Percentiles rank a stretch among this genome's conserved stretches.
Evolutionary conservation across 176 grass and related monocot species (phyloP).

Genomic region (Dendrocalamus sinicus): DNA sequence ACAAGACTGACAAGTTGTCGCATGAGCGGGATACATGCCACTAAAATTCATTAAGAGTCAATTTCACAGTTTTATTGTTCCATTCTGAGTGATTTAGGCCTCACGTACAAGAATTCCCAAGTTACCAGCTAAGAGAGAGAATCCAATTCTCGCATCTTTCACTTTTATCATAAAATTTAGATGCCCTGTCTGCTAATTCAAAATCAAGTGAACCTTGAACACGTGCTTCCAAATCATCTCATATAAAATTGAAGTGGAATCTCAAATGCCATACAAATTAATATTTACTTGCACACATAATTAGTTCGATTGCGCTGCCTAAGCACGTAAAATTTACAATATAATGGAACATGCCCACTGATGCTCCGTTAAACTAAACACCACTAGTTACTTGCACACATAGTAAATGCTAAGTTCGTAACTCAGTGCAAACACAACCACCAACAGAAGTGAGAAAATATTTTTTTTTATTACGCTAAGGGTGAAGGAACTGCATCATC

Average conservation of each 20-base stretch:
- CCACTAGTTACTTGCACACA: neutral
- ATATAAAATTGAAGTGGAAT: neutral
- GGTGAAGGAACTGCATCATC: neutral
- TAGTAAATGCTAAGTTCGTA: neutral
- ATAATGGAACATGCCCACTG: neutral
- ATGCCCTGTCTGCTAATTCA: neutral
- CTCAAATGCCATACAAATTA: neutral
- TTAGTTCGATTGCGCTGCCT: neutral
- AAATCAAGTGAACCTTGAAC: neutral
- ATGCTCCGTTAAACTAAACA: neutral
- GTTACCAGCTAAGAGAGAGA: neutral
- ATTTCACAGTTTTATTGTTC: neutral
- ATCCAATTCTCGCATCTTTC: neutral
- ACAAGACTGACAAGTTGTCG: neutral
- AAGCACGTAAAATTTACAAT: neutral
- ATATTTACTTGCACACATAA: neutral
- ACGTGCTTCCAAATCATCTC: neutral
- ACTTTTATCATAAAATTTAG: neutral
- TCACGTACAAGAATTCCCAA: neutral
- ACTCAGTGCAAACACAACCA: neutral
- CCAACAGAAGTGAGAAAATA: conserved; percentile 9
- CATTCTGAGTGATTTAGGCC: neutral
- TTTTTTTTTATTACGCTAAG: neutral
- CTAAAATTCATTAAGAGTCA: neutral
- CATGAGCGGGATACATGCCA: neutral